Conservation (phyloP, 768 basidiomycete genomes). For the Coprinopsis strossmayeri region DNA sequence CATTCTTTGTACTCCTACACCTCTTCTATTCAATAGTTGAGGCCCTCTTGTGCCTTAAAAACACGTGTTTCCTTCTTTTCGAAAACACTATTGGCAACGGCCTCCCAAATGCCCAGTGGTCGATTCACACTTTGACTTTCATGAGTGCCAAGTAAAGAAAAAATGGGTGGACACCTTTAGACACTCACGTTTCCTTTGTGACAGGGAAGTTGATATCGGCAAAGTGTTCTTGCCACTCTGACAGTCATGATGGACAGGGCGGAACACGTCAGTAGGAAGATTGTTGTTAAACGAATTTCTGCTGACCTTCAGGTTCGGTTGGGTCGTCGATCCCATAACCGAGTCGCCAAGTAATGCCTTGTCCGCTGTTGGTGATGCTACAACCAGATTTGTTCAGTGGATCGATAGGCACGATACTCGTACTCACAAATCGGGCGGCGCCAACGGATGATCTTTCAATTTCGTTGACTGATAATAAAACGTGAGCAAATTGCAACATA, state of each 20-base stretch:
- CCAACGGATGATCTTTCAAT: constrained; percentile 47
- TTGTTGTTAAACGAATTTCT: constrained; percentile 1
- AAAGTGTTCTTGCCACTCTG: constrained; percentile 55
- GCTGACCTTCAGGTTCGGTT: constrained; percentile 47
- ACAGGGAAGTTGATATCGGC: constrained; percentile 48
- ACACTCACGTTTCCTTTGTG: constrained; percentile 43
- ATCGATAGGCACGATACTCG: too few relatives aligned
- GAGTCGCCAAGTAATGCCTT: constrained; percentile 61
- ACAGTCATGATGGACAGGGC: not conserved
- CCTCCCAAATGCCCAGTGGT: constrained; percentile 30
- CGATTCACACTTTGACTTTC: constrained; percentile 4
- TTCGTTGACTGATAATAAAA: constrained; percentile 31
- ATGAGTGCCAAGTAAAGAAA: not conserved
- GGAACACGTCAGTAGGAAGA: not conserved
- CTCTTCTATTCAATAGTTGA: not conserved
- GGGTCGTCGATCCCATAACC: constrained; percentile 50
- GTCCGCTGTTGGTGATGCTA: constrained; percentile 49
- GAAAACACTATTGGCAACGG: constrained; percentile 26
- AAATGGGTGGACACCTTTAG: constrained; percentile 8
- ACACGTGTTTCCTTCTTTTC: not conserved
- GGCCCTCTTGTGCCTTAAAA: not conserved
- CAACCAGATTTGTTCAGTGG: too few relatives aligned
- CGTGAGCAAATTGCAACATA: not conserved
- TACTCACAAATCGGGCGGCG: constrained; percentile 56
- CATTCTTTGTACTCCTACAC: too few relatives aligned